Percentiles rank a stretch among this genome's conserved stretches.
Evolutionary conservation across 768 basidiomycete genomes (phyloP).

Genomic region (Clavulina sp.): DNA sequence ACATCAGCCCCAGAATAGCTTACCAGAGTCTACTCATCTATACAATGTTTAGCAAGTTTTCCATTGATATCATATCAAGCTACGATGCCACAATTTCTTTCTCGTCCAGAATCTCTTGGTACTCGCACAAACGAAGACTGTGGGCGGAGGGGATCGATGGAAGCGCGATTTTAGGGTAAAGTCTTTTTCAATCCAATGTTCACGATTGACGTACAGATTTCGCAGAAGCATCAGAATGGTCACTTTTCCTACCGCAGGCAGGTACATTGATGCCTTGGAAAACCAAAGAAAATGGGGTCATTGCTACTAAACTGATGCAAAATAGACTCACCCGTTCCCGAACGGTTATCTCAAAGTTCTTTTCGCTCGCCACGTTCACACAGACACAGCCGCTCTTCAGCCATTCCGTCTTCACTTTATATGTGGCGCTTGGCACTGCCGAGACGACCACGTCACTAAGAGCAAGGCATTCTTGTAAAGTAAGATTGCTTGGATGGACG

Average conservation of each 20-base stretch:
- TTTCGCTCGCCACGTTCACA: constrained; percentile 83
- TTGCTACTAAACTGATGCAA: background rate
- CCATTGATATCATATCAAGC: too few species aligned
- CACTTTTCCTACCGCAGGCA: constrained; percentile 94
- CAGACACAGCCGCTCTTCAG: constrained; percentile 91
- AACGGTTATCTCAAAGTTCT: constrained; percentile 91
- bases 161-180: background rate
- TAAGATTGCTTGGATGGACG: constrained; percentile 46
- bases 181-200: constrained; percentile 6
- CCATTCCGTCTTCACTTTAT: constrained; percentile 78
- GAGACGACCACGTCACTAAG: constrained; percentile 87
- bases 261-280: constrained; percentile 71
- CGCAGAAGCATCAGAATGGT: constrained; percentile 96
- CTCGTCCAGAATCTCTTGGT: constrained; percentile 17
- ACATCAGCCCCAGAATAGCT: too few species aligned
- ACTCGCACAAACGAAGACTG: constrained; percentile 16
- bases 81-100: background rate
- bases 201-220: constrained; percentile 85
- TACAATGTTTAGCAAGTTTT: too few species aligned
- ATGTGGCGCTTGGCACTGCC: constrained; percentile 69
- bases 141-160: background rate
- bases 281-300: background rate
- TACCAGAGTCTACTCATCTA: too few species aligned
- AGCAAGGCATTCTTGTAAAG: constrained; percentile 63
- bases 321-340: constrained; percentile 56